Conservation (phyloP, 2,329 filamentous ascomycete genomes). For the Ascosphaera aggregata region DNA sequence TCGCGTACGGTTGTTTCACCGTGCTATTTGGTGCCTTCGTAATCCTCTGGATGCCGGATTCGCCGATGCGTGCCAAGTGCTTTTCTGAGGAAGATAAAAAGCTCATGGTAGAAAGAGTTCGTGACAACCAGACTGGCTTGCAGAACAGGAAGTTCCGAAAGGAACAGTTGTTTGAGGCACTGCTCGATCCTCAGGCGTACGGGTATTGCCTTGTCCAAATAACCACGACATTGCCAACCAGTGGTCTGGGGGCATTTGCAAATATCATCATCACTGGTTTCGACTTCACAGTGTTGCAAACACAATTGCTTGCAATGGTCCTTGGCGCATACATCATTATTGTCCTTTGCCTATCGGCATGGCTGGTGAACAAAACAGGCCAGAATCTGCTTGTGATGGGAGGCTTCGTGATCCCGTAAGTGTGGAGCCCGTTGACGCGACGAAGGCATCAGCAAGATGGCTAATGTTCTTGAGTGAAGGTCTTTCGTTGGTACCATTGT, state of each 20-base stretch:
- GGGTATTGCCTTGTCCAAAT: conserved; percentile 42
- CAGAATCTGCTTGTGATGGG: conserved; percentile 47
- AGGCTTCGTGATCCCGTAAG: conserved; percentile 40
- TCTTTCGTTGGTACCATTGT: conserved; percentile 50
- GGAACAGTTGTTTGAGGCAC: conserved; percentile 32
- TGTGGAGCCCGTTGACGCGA: conserved; percentile 3
- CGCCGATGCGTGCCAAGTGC: conserved; percentile 47
- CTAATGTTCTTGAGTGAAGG: conserved; percentile 14
- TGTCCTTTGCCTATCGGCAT: conserved; percentile 41
- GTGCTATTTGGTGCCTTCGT: conserved; percentile 43
- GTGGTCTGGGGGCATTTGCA: conserved; percentile 47
- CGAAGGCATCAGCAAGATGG: neutral
- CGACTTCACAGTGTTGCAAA: conserved; percentile 40
- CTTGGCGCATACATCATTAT: conserved; percentile 51
- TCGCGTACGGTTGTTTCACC: conserved; percentile 39
- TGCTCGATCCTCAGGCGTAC: conserved; percentile 43
- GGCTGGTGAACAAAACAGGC: conserved; percentile 41
- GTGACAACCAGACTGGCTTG: conserved; percentile 36
- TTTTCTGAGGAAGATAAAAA: conserved; percentile 42
- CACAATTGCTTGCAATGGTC: conserved; percentile 53
- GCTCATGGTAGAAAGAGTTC: conserved; percentile 36
- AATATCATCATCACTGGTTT: conserved; percentile 53
- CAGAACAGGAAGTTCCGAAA: conserved; percentile 31
- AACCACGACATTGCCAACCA: conserved; percentile 50
- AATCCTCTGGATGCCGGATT: conserved; percentile 40